Conservation (phyloP, 139 green algal species). For the Chlamydomonas eustigma region DNA sequence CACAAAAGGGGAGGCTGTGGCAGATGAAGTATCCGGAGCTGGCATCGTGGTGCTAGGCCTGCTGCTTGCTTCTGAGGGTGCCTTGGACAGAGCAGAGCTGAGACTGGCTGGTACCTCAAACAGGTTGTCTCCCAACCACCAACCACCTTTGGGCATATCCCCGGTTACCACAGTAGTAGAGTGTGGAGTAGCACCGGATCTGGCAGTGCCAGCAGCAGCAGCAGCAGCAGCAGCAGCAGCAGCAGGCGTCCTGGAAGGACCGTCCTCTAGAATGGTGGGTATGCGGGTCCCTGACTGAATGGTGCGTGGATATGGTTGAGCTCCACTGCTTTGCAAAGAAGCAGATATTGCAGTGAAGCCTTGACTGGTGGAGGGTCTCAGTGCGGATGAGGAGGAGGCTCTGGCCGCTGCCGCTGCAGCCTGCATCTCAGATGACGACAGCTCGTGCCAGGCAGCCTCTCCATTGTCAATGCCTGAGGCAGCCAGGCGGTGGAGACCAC, state of each 20-base stretch:
- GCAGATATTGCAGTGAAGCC: neutral
- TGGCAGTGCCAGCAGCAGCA: neutral
- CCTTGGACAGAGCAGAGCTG: neutral
- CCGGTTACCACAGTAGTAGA: constrained; percentile 20
- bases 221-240: neutral
- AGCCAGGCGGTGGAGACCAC: neutral
- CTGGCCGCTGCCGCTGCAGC: neutral
- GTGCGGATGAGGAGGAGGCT: neutral
- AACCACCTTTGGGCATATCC: constrained; percentile 36
- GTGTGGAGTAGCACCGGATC: no score
- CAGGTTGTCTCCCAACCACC: constrained; percentile 31
- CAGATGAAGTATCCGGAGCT: neutral
- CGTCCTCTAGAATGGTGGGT: no score
- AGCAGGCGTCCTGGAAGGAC: neutral
- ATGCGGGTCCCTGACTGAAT: no score
- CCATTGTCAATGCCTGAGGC: neutral
- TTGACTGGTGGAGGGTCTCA: neutral
- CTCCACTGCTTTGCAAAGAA: neutral
- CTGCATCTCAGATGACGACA: neutral
- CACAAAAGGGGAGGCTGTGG: no score
- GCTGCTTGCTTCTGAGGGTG: neutral
- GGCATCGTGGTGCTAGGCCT: no score
- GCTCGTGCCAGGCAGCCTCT: neutral
- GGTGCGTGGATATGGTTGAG: neutral
- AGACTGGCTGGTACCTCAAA: constrained; percentile 32